These are phyloP conservation scores for Aphanomyces stellatus DNA, from an alignment of 352 stramenopile genomes.

Conservation along the genomic window DNA sequence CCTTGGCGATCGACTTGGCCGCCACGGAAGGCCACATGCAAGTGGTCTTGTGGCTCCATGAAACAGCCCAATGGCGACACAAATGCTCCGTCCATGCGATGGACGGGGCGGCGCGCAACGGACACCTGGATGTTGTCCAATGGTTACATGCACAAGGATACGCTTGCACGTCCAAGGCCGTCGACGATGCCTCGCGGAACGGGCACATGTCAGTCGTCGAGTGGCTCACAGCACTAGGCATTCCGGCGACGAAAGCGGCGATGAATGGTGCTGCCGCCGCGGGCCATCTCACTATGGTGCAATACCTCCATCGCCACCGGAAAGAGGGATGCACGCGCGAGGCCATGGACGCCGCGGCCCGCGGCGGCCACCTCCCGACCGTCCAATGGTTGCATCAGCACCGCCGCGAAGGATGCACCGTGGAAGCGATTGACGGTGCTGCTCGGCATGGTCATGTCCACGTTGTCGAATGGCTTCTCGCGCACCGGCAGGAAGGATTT, in stretches of 20 bases:
- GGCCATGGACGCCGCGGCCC: slow-evolving; percentile 20
- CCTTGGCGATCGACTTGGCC: not conserved
- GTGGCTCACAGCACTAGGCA: not conserved
- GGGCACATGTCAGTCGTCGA: not conserved
- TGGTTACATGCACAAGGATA: too few species aligned
- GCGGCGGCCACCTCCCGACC: slow-evolving; percentile 12
- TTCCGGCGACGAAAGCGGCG: too few species aligned
- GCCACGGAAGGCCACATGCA: slow-evolving; percentile 6
- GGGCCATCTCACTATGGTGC: too few species aligned
- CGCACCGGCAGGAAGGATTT: slow-evolving; percentile 18
- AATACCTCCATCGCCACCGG: too few species aligned
- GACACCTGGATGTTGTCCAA: not conserved
- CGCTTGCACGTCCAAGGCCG: too few species aligned
- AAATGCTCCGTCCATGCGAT: too few species aligned
- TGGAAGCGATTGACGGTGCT: slow-evolving; percentile 23
- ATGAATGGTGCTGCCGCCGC: too few species aligned
- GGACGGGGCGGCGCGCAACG: too few species aligned
- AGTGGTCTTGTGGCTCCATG: slow-evolving; percentile 14
- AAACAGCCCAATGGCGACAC: not conserved
- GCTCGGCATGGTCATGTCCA: slow-evolving; percentile 25
- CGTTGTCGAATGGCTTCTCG: slow-evolving; percentile 25
- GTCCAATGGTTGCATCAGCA: slow-evolving; percentile 22
- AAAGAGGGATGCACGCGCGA: not conserved
- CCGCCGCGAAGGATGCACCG: slow-evolving; percentile 15
- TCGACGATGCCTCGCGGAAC: not conserved